Evolutionary conservation across 768 basidiomycete genomes (phyloP), one percentile per base, ranked within the genome.

Genomic region (Paxillus rubicundulus): DNA sequence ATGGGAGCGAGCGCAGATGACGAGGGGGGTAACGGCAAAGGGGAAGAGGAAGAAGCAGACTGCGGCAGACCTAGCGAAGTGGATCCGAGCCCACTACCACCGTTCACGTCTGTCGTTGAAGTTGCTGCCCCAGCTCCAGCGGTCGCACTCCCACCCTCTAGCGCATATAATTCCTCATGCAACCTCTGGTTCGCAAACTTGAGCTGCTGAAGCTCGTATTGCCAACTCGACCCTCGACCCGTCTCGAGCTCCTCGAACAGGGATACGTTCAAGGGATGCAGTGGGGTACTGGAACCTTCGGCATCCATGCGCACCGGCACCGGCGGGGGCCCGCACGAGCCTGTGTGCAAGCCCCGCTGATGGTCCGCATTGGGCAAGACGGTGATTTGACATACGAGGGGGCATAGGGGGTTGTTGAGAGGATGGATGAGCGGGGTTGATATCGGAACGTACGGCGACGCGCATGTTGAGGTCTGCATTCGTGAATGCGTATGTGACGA

Each of bases 131-230:
- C 24, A 28, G 38, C 18, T 7, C 20, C 45, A 9, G n/a, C 47
- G 32, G 42, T 40, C 17, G 50, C 44, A 34, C 36, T 27, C 8
- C 45, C 56, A 27, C 54, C 63, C 40, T 79, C 78, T 12, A 80
- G 67, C 16, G 61, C 65, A 20, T 64, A 65, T 27, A 84, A 55
- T 61, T 91, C 87, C 42, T 87, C 86, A 47, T 67, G 67, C 50
- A 92, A 57, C 54, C 82, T 70, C 68, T 82, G 76, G 62, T 92
- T 92, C 47, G 79, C 75, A 61, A 85, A 84, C 63, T 84, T 79
- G 58, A 94, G 75, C 68, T 93, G 89, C 70, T 92, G 87, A 44
- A 95, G 75, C 72, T 93, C 91, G 60, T 92, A 96, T 72, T 96
- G 93, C 93, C 94, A 97, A 58, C 89, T 92, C 30, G 86, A 86